These are phyloP conservation scores for Apostasia ramifera DNA, from an alignment of 106 monocot genomes.

Conservation along the genomic window DNA sequence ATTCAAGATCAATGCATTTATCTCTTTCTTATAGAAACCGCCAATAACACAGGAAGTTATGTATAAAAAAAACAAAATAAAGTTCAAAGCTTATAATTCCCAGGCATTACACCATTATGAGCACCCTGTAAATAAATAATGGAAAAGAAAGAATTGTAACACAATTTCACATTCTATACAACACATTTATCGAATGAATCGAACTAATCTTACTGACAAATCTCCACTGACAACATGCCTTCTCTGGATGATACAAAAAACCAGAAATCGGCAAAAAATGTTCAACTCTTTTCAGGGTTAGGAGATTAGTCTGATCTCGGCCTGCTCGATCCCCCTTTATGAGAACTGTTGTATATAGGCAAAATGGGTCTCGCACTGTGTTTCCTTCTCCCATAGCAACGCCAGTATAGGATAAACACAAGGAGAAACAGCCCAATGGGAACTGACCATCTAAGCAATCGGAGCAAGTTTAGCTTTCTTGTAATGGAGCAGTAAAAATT, in stretches of 20 bases:
- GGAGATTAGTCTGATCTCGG: slow-evolving; percentile 59
- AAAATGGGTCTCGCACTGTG: slow-evolving; percentile 45
- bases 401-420: slow-evolving; percentile 60
- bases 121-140: slow-evolving; percentile 6
- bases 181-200: too few species aligned
- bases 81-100: too few species aligned
- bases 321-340: slow-evolving; percentile 35
- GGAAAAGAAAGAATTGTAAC: slow-evolving; percentile 1
- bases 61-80: too few species aligned
- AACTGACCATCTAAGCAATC: slow-evolving; percentile 69
- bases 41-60: too few species aligned
- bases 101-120: not conserved
- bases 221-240: not conserved
- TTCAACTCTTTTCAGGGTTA: not conserved
- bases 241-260: not conserved
- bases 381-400: slow-evolving; percentile 73
- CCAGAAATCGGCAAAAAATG: not conserved
- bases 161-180: not conserved
- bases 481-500: too few species aligned
- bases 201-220: too few species aligned
- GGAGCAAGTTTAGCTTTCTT: too few species aligned
- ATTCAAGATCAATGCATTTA: too few species aligned
- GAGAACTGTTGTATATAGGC: slow-evolving; percentile 58
- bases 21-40: too few species aligned
- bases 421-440: slow-evolving; percentile 42